These are phyloP conservation scores for Tagetes patula DNA, from an alignment of 129 eudicot species.

Conservation along the genomic window DNA sequence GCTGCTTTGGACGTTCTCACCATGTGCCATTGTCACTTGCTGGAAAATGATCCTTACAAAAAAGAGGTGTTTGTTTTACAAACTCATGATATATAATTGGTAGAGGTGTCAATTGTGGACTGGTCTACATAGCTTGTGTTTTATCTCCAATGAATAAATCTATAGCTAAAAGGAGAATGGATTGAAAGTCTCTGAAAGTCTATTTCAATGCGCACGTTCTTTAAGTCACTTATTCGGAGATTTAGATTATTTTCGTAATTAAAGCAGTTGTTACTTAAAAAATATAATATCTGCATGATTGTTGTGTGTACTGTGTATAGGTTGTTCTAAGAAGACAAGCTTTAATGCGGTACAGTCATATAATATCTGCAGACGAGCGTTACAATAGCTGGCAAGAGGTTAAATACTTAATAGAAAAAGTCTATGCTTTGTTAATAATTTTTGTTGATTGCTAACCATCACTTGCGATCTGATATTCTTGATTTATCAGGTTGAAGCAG, in stretches of 20 bases:
- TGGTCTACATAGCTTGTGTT: slow-evolving; percentile 4
- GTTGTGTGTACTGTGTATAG: slow-evolving; percentile 33
- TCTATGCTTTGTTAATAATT: neutral
- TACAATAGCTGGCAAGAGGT: slow-evolving; percentile 99
- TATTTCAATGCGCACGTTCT: neutral
- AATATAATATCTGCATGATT: too few species aligned
- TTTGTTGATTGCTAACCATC: slow-evolving; percentile 9
- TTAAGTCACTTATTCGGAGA: neutral
- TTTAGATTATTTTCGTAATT: neutral
- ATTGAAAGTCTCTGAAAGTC: neutral
- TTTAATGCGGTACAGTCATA: slow-evolving; percentile 79
- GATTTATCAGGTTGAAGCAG: slow-evolving; percentile 74
- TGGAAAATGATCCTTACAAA: slow-evolving; percentile 61
- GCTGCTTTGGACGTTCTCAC: slow-evolving; percentile 97
- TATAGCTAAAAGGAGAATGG: slow-evolving; percentile 3
- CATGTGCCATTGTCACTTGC: slow-evolving; percentile 96
- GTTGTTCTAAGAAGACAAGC: slow-evolving; percentile 80
- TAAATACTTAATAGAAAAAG: slow-evolving; percentile 6
- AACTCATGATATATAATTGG: slow-evolving; percentile 13
- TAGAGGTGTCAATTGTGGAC: neutral
- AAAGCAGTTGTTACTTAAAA: neutral
- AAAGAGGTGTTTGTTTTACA: slow-evolving; percentile 47
- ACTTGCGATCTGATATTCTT: slow-evolving; percentile 4
- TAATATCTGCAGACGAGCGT: slow-evolving; percentile 80
- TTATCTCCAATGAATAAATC: neutral